Conservation (phyloP, 805 yeast genomes). For the Hanseniaspora vineae region DNA sequence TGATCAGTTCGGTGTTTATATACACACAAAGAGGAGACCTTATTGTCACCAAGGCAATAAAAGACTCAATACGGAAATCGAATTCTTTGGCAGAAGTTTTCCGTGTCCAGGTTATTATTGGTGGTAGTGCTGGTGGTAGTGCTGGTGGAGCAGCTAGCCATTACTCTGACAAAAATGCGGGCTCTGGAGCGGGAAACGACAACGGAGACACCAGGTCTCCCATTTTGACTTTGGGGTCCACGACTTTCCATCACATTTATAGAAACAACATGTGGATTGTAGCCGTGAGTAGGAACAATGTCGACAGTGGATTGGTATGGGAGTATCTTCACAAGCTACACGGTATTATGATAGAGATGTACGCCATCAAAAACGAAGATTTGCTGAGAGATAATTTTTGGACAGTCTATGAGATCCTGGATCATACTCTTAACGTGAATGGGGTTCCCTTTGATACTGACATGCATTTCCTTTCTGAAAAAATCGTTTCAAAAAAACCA, state of each 20-base stretch:
- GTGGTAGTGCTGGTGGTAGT: conserved; percentile 23
- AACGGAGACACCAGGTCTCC: conserved; percentile 37
- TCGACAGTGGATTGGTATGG: conserved; percentile 66
- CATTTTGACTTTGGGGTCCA: conserved; percentile 77
- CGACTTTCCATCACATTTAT: conserved; percentile 73
- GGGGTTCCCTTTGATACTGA: conserved; percentile 21
- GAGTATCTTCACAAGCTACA: conserved; percentile 64
- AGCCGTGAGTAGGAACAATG: conserved; percentile 81
- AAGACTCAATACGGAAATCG: conserved; percentile 56
- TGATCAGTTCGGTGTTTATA: conserved; percentile 78
- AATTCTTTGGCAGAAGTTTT: conserved; percentile 70
- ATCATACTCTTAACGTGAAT: conserved; percentile 38
- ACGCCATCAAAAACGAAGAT: conserved; percentile 28
- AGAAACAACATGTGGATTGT: conserved; percentile 60
- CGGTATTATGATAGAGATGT: conserved; percentile 32
- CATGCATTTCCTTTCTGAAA: not conserved
- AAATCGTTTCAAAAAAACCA: no score
- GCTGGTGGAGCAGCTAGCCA: conserved; percentile 6
- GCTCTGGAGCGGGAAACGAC: conserved; percentile 9
- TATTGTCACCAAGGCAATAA: conserved; percentile 57
- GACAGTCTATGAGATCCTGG: conserved; percentile 61
- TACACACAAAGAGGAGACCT: conserved; percentile 76
- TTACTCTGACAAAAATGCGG: conserved; percentile 24
- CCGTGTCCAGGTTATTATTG: conserved; percentile 78
- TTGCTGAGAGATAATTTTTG: conserved; percentile 53